These are phyloP conservation scores for Lepidium sativum DNA, from an alignment of 345 rosid species.

Conservation along the genomic window DNA sequence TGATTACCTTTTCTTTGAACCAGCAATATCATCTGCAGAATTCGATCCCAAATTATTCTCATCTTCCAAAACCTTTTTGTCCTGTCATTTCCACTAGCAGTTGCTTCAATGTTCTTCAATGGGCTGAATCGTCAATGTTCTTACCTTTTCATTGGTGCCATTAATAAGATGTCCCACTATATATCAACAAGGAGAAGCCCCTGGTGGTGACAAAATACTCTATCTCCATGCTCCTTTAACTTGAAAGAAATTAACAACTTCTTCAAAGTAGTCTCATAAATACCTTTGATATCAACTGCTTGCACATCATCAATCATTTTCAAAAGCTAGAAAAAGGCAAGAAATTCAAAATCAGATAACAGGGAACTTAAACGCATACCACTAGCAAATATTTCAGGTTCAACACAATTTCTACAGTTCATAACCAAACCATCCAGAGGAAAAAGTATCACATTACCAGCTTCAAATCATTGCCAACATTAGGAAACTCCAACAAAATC, in stretches of 20 bases:
- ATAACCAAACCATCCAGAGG: neutral
- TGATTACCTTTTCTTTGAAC: constrained; percentile 54
- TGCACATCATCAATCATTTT: constrained; percentile 87
- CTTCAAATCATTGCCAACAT: constrained; percentile 56
- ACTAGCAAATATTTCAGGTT: neutral
- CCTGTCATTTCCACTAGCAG: neutral
- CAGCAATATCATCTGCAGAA: constrained; percentile 37
- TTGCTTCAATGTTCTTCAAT: constrained; percentile 22
- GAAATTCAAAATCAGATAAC: neutral
- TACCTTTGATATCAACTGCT: constrained; percentile 86
- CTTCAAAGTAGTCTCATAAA: constrained; percentile 52
- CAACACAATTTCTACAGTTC: neutral
- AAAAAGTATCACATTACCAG: constrained; percentile 35
- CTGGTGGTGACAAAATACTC: constrained; percentile 54
- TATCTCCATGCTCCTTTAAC: constrained; percentile 59
- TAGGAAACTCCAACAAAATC: constrained; percentile 52
- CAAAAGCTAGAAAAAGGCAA: constrained; percentile 44
- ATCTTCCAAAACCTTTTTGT: constrained; percentile 16
- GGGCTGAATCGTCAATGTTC: constrained; percentile 16
- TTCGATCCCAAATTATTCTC: constrained; percentile 24
- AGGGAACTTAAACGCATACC: neutral
- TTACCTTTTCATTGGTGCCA: constrained; percentile 28
- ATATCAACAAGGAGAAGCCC: constrained; percentile 44
- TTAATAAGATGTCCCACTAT: constrained; percentile 52
- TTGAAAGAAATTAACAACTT: constrained; percentile 58